Conservation (phyloP, 768 basidiomycete species). For the Termitomyces eurrhizus region DNA sequence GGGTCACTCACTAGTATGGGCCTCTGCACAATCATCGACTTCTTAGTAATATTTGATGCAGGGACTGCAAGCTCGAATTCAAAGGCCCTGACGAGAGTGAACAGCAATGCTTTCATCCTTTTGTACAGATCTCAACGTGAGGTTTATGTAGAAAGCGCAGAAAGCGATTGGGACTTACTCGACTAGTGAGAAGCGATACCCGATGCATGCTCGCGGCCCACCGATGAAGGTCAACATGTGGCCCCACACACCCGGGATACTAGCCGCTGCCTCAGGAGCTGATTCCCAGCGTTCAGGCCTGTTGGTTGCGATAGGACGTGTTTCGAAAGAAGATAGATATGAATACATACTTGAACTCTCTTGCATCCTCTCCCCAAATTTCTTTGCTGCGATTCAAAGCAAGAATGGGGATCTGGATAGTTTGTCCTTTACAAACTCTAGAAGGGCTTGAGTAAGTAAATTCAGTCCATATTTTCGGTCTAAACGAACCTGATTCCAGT, state of each 20-base stretch:
- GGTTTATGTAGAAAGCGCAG: neutral
- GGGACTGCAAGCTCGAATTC: slow-evolving; percentile 54
- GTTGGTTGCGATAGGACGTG: slow-evolving; percentile 21
- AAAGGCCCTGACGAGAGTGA: slow-evolving; percentile 48
- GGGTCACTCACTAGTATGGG: slow-evolving; percentile 40
- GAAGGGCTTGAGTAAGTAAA: neutral
- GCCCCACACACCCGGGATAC: slow-evolving; percentile 59
- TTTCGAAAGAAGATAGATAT: neutral
- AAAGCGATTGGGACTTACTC: slow-evolving; percentile 30
- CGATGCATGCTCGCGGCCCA: slow-evolving; percentile 64
- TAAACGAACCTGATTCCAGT: slow-evolving; percentile 32
- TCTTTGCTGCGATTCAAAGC: slow-evolving; percentile 47
- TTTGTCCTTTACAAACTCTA: slow-evolving; percentile 41
- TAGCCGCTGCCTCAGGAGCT: slow-evolving; percentile 36
- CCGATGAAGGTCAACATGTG: slow-evolving; percentile 60
- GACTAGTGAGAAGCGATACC: slow-evolving; percentile 58
- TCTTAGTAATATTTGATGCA: slow-evolving; percentile 35
- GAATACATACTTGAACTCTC: slow-evolving; percentile 48
- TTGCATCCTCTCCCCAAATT: slow-evolving; percentile 63
- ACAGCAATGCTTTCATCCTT: slow-evolving; percentile 38
- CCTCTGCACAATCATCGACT: slow-evolving; percentile 36
- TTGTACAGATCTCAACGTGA: neutral
- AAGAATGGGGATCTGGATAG: slow-evolving; percentile 46
- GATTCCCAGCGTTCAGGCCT: slow-evolving; percentile 66
- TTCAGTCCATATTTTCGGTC: neutral